Evolutionary conservation across 2,329 filamentous ascomycete genomes (phyloP).

Genomic region (Cercospora berteroae): DNA sequence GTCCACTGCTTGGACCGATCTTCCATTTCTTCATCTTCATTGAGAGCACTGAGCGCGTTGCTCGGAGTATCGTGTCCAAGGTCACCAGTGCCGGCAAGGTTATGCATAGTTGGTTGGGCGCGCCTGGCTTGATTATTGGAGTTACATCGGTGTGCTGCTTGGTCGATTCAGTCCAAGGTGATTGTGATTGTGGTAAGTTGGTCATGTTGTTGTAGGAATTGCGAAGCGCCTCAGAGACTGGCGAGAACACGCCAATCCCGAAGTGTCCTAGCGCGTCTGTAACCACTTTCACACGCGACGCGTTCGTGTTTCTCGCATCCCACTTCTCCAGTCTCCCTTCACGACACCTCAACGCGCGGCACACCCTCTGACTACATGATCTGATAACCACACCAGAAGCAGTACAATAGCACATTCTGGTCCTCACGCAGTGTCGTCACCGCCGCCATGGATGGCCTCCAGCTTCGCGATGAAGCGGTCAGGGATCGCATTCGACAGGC

Average conservation of each 20-base stretch:
- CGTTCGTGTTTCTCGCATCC: constrained; percentile 7
- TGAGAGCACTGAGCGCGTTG: background rate
- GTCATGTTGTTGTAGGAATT: background rate
- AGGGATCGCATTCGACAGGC: constrained; percentile 80
- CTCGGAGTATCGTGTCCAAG: too few species aligned
- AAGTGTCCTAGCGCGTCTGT: background rate
- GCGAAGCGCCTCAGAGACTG: background rate
- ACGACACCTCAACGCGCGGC: background rate
- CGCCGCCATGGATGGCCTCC: constrained; percentile 64
- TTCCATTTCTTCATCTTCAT: background rate
- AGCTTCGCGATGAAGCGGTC: constrained; percentile 80
- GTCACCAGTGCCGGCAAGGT: background rate
- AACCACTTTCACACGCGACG: constrained; percentile 9
- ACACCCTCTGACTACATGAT: background rate
- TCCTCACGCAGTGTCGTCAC: background rate
- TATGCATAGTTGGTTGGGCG: background rate
- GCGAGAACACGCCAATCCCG: background rate
- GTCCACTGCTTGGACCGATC: background rate
- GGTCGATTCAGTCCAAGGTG: background rate
- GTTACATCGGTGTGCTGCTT: background rate
- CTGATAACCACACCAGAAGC: background rate
- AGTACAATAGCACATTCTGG: background rate
- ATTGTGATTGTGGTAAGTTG: background rate
- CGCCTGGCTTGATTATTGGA: background rate
- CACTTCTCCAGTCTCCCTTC: background rate